phyloP scores from a whole-genome alignment of 192 early-diverging fungal species.

The Dissophora ornata region DNA sequence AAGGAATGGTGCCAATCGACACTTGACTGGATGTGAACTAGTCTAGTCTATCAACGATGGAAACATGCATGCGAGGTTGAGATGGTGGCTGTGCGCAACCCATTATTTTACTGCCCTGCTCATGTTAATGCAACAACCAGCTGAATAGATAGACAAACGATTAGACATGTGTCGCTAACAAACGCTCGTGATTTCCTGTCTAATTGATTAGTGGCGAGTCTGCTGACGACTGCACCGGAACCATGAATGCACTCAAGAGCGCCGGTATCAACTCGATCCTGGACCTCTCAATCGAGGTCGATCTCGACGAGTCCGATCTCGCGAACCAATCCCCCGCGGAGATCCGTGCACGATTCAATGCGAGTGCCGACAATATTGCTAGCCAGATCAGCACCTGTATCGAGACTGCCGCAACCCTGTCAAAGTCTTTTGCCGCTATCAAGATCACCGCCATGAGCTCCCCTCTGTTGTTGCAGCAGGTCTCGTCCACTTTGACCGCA shows the following conservation, averaged over 20 bases:
- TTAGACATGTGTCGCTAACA: not conserved
- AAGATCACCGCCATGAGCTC: conserved; percentile 90
- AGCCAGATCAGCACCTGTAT: conserved; percentile 78
- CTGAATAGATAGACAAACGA: conserved; percentile 23
- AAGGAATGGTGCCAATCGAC: no score
- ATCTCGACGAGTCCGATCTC: conserved; percentile 68
- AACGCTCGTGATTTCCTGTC: not conserved
- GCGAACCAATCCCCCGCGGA: conserved; percentile 26
- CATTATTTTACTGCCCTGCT: no score
- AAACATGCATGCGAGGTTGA: no score
- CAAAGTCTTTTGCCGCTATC: conserved; percentile 83
- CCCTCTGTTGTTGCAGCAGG: conserved; percentile 77
- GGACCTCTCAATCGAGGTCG: conserved; percentile 89
- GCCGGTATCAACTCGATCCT: conserved; percentile 86
- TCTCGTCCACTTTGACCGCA: conserved; percentile 66
- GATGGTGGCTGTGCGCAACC: conserved; percentile 4
- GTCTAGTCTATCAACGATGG: no score
- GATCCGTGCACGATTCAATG: conserved; percentile 65
- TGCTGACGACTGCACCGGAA: conserved; percentile 82
- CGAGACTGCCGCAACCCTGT: conserved; percentile 72
- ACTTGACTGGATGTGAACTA: no score
- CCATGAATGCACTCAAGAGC: conserved; percentile 76
- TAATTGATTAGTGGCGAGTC: conserved; percentile 78
- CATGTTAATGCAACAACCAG: no score
- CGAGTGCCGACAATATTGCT: conserved; percentile 74